Evolutionary conservation across 768 basidiomycete genomes (phyloP), one percentile per base, ranked within the genome.

Genomic region (Kockovaella imperatae): DNA sequence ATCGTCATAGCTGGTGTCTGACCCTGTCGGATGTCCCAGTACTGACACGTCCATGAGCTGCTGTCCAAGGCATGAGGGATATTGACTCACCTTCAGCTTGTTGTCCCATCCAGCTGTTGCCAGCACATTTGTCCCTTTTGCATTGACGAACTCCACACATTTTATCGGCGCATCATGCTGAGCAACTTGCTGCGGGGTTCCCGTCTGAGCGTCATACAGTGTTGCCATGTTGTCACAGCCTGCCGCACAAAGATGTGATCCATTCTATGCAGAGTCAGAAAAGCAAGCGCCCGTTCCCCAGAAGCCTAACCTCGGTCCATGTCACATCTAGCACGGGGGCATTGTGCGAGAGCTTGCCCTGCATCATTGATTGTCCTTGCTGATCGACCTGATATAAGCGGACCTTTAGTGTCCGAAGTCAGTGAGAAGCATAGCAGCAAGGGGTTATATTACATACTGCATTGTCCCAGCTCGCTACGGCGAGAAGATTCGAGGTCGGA

Each of bases 31-130:
- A 71, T n/a, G n/a, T 95, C 88, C 91, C 91, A 97, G 62, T 95
- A 96, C 88, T 95, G 59, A n/a, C 15, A 29, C 5, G 14, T 21
- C 41, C 35, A 54, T 35, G 29, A 17, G 14, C 4, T 18, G 14
- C 2, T 5, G 11, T 13, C 24, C 39, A 24, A 11, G 45, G 20
- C 2, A 47, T 25, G n/a, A 10, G 13, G 32, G 11, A 29, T 8
- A 7, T 2, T 14, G 23, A 63, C 73, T 47, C 56, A 90, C 91
- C 77, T 90, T 93, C 67, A 97, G 73, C 1, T 87, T 93, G 74
- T 93, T 93, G 71, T 99, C 93, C 95, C 95, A 99, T 45, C 88
- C 89, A 8, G 90, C 95, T 1, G 93, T 96, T 11, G 83, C 87
- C 17, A 91, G 75, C 53, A 91, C 81, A 29, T 50, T 53, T 20